Percentiles rank a stretch among this genome's conserved stretches.
These are phyloP conservation scores for Xylaria nigripes DNA, from an alignment of 495 filamentous ascomycete species.

Conservation along the genomic window DNA sequence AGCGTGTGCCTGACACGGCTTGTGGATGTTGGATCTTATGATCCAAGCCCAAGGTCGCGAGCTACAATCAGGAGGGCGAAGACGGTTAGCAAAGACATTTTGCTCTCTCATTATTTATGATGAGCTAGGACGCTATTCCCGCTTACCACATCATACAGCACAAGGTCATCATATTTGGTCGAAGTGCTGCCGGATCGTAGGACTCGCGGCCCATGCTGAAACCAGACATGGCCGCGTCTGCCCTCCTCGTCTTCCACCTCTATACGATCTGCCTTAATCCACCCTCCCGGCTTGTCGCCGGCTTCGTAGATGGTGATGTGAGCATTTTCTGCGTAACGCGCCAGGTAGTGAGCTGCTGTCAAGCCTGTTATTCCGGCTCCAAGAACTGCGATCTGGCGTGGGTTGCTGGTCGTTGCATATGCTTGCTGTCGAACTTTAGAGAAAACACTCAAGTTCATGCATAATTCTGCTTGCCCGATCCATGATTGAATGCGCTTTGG, in stretches of 20 bases:
- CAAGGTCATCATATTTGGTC: constrained; percentile 31
- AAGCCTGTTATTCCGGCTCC: constrained; percentile 91
- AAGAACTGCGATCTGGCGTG: constrained; percentile 58
- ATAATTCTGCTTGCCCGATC: constrained; percentile 1
- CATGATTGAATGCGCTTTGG: background rate
- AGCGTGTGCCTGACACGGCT: constrained; percentile 55
- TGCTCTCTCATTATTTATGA: background rate
- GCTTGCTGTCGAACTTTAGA: background rate
- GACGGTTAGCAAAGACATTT: constrained; percentile 4
- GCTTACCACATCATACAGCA: constrained; percentile 39
- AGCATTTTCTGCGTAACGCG: constrained; percentile 38
- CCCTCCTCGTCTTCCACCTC: constrained; percentile 49
- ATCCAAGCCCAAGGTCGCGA: constrained; percentile 52
- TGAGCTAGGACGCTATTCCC: background rate
- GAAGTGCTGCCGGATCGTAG: constrained; percentile 43
- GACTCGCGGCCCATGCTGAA: constrained; percentile 82
- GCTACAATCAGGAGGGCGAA: constrained; percentile 35
- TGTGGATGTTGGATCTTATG: constrained; percentile 48
- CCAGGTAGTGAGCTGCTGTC: constrained; percentile 65
- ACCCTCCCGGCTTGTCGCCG: constrained; percentile 63
- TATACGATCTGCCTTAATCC: constrained; percentile 63
- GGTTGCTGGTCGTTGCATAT: constrained; percentile 16
- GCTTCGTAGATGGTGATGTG: constrained; percentile 75
- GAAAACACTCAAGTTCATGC: constrained; percentile 1
- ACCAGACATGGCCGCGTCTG: constrained; percentile 50